A percentile compares a stretch with the other conserved stretches of the same genome.
Evolutionary conservation across 163 green algal species (phyloP).

Genomic region (Scenedesmus sp.): DNA sequence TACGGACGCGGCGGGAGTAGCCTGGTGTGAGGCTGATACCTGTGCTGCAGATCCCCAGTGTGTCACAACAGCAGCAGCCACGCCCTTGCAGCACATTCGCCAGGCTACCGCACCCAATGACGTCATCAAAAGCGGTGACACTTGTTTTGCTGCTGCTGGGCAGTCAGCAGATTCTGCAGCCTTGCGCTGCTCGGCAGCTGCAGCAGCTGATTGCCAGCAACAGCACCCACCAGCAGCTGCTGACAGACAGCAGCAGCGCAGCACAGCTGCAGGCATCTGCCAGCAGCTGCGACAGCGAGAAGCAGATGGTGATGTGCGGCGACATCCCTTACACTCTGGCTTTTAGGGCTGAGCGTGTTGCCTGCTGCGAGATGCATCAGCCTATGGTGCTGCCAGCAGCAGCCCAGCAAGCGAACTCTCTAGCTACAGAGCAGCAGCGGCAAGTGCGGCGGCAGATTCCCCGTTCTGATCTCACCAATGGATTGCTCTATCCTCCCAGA

Average conservation of each 20-base stretch:
- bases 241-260: not conserved
- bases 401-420: not conserved
- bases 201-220: not conserved
- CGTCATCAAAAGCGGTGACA: not conserved
- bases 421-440: conserved; percentile 1
- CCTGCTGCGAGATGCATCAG: conserved; percentile 2
- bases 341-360: not conserved
- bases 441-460: not conserved
- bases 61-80: not conserved
- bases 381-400: not conserved
- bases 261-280: not conserved
- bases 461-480: not conserved
- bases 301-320: conserved; percentile 24
- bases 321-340: not conserved
- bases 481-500: not conserved
- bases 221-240: not conserved
- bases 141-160: not conserved
- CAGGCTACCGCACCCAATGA: not conserved
- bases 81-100: not conserved
- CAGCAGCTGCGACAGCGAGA: conserved; percentile 10
- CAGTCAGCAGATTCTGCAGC: not conserved
- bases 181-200: not conserved
- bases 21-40: not conserved
- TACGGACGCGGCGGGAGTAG: no score
- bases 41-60: not conserved